Evolutionary conservation across 345 rosid species (phyloP), one percentile per base, ranked within the genome.

Genomic region (Carallia pectinifolia): DNA sequence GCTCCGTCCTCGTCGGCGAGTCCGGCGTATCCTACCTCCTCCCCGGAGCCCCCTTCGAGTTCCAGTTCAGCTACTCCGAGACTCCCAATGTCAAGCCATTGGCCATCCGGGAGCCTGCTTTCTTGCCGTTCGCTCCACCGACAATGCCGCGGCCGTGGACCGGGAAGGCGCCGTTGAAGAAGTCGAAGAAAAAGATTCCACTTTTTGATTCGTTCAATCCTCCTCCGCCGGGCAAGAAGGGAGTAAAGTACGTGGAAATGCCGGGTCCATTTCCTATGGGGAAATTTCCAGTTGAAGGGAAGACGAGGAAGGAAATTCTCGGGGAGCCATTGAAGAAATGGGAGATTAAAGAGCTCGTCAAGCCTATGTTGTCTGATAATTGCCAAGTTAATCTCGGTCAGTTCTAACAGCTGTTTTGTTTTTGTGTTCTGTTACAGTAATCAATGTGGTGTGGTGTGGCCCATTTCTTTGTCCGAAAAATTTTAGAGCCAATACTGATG

Each of bases 61-160:
- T 94, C 56, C 98, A 94, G 62, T 91, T 69, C 81, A 91, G 98
- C 77, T 94, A 91, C 87, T 87, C 96, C 0, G 97, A 94, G 80
- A 84, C 85, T 29, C 96, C 97, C 0, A 86, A 84, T 19, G 93
- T 76, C n/a, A 88, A 88, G 53, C 98, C 98, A 3, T 44, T 88
- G n/a, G 97, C 94, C 2, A 88, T 94, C 1, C 89, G 98, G 0
- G 98, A 94, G 76, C 98, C 97, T 53, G 96, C 98, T 38, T 91
- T 86, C 69, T 73, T 91, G 81, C 98, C 98, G 1, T 94, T 94
- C 53, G 97, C 91, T 3, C 97, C 97, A 0, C 98, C 98, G 61
- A 82, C 97, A 48, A 91, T 91, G 98, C 88, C 90, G 16, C 81
- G 98, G 53, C 98, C 98, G 2, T 91, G 98, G 98, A 94, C 98